Base-by-base conservation (phyloP, 2,329 filamentous ascomycete species). In the Metarhizium sp. region DNA sequence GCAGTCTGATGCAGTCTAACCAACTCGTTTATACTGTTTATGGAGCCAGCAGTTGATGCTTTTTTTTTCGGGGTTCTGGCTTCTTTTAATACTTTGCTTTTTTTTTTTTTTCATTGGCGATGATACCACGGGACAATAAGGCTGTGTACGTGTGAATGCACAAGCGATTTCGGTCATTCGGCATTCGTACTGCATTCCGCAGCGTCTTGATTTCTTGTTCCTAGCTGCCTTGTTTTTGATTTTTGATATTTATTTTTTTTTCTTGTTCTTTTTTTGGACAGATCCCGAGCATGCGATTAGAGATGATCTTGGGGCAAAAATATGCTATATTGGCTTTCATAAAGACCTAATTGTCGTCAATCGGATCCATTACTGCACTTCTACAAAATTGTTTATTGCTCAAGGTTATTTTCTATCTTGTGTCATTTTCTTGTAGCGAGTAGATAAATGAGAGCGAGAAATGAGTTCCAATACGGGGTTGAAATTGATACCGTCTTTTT, bases 81-180 rank as follows among this genome's bases (percentile, higher is more conserved):
- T 59, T 52, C 38, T 56, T 59, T 45, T 57, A 53, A 43, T 53
- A 51, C 46, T 50, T 53, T 58, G 49, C 50, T 57, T 59, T 55
- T 54, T 47, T 51, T 43, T 57, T 55, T 16, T 58, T 57, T 55
- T 29, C 54, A 49, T 49, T 50, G 40, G 57, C 59, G 57, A 64
- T 66, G 64, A 65, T 66, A 65, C 62, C 62, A 65, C 60, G 54
- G 55, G 57, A 63, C 55, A 54, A 59, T 43, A 56, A 50, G 50
- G 51, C 38, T 50, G 32, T 34, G 38, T 50, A 29, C 51, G 56
- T 45, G 38, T 54, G 54, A 46, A 52, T 50, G 51, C 48, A 47
- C 54, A 7, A 49, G 42, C 32, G 7, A 53, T 54, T 54, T 54
- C 49, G 52, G 45, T 56, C 50, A 57, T 54, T 52, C 43, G 58